Evolutionary conservation across 139 green algal species (phyloP), one percentile per base, ranked within the genome.

Genomic region (Chlorella ohadii): DNA sequence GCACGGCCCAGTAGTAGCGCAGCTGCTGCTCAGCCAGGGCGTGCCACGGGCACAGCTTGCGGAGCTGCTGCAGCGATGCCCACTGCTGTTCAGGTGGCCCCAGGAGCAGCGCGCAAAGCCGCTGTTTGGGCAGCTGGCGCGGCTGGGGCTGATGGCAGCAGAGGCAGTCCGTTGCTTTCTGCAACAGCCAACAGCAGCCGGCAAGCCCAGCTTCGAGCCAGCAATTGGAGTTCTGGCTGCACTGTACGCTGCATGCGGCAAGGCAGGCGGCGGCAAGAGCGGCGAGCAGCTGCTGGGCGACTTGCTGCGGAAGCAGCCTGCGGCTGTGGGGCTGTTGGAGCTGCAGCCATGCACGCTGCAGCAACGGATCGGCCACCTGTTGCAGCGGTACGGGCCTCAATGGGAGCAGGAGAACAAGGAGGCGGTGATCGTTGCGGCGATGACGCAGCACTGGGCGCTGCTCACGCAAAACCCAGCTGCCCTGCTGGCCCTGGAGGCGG

Each of bases 61-160:
- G 0, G 9, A 7, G 33, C 33, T 80, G 73, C 31, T 80, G 51
- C 28, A 33, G 31, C 51, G 73, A n/a, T 80, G 73, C 31, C 73
- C 51, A 0, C 0, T 25, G 7, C 16, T 80, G 73, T 80, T 80
- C 73, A 80, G 31, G 31, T 67, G 73, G 73, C 73, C 51, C 22
- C 28, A 20, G 1, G 31, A 80, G 73, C n/a, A 80, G 73, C 51
- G 73, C 0, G 51, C 73, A 23, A 31, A 12, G 13, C 9, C 33
- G 73, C 73, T 80, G 73, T 80, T 80, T 66, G 23, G 73, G 28
- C 47, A 80, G 51, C 73, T 80, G 73, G 31, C 28, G 31, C n/a
- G 25, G 23, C 28, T 47, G 33, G 51, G 73, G 5, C 31, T 80
- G 51, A 55, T 51, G 0, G 73, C 51, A 12, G 51, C 47, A 67